These are phyloP conservation scores for Ilyonectria sp. DNA, from an alignment of 2,329 filamentous ascomycete species.

Conservation along the genomic window DNA sequence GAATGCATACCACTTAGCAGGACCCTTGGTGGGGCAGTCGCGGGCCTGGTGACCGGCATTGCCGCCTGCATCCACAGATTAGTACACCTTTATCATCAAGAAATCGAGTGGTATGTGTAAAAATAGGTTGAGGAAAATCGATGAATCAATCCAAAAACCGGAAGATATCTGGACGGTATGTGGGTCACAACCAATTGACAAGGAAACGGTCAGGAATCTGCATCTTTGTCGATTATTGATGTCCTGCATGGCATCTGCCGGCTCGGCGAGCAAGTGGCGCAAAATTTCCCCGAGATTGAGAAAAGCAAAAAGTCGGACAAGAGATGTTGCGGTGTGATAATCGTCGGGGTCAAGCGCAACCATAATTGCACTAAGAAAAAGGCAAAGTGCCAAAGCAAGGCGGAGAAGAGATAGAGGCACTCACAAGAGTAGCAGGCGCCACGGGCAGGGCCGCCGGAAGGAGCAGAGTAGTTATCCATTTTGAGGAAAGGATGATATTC, in stretches of 20 bases:
- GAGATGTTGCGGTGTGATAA: conserved; percentile 12
- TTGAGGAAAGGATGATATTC: conserved; percentile 40
- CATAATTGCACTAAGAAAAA: conserved; percentile 1
- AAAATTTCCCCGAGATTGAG: not conserved
- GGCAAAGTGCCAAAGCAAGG: not conserved
- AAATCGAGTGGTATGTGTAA: conserved; percentile 9
- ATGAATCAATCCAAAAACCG: not conserved
- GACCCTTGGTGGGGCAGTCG: conserved; percentile 88
- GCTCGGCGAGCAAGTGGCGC: not conserved
- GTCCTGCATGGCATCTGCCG: not conserved
- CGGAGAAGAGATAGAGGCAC: conserved; percentile 42
- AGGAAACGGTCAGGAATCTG: conserved; percentile 6
- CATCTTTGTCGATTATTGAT: conserved; percentile 22
- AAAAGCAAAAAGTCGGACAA: conserved; percentile 10
- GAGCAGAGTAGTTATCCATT: conserved; percentile 60
- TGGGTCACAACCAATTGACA: conserved; percentile 13
- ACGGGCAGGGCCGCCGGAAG: conserved; percentile 48
- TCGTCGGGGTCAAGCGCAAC: conserved; percentile 1
- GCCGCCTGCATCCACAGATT: conserved; percentile 69
- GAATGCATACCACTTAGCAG: conserved; percentile 81
- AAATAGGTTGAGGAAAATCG: not conserved
- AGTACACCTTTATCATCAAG: conserved; percentile 28
- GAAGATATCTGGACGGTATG: conserved; percentile 1
- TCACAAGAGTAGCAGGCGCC: conserved; percentile 69
- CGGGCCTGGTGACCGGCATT: conserved; percentile 84